phyloP scores from a whole-genome alignment of 2,329 filamentous ascomycete species.

The Gliomastix tumulicola region DNA sequence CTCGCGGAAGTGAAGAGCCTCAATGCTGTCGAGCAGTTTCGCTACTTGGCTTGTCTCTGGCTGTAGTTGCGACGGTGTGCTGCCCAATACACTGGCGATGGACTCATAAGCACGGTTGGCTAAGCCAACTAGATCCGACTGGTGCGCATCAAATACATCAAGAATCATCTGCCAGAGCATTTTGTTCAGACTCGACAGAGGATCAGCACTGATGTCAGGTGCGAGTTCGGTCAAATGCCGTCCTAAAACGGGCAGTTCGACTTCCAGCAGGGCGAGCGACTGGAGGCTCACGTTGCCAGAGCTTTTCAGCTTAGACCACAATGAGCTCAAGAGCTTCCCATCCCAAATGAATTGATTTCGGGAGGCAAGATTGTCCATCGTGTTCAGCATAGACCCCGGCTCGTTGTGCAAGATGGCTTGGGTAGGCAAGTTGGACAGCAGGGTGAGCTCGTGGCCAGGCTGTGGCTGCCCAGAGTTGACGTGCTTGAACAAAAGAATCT shows the following conservation, averaged over 20 bases:
- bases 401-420: constrained; percentile 3
- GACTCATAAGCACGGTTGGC: constrained; percentile 15
- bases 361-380: constrained; percentile 37
- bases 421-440: constrained; percentile 37
- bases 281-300: constrained; percentile 48
- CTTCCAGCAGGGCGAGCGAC: constrained; percentile 56
- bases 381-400: constrained; percentile 33
- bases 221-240: constrained; percentile 44
- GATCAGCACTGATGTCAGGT: constrained; percentile 39
- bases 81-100: constrained; percentile 1
- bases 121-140: constrained; percentile 18
- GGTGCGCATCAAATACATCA: constrained; percentile 31
- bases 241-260: constrained; percentile 56
- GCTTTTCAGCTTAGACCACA: constrained; percentile 48
- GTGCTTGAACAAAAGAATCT: constrained; percentile 30
- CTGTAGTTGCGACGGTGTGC: too few species aligned
- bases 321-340: constrained; percentile 29
- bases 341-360: constrained; percentile 29
- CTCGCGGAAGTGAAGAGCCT: constrained; percentile 25
- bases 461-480: too few species aligned
- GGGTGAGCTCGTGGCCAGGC: constrained; percentile 37
- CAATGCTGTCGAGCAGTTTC: constrained; percentile 13
- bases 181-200: constrained; percentile 38
- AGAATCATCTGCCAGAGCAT: constrained; percentile 39
- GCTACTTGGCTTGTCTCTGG: too few species aligned